Base-by-base conservation (phyloP, 768 basidiomycete genomes). In the Russula foetens region DNA sequence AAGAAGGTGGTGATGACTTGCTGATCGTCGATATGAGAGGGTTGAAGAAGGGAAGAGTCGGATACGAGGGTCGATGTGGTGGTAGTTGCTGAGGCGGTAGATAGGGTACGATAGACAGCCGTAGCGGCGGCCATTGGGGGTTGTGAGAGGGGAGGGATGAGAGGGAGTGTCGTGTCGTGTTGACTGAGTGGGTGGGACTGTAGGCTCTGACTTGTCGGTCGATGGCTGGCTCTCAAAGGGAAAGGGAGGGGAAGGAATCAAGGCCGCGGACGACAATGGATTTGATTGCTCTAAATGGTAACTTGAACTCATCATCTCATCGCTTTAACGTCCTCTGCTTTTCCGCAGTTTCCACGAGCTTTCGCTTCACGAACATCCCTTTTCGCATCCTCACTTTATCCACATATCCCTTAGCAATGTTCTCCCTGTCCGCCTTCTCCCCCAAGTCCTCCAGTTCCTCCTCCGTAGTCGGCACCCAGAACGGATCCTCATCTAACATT, bases 401-500 rank as follows among this genome's bases (percentile, higher is more conserved):
- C 85, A 97, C 88, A 66, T 98, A 98, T 19, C 76, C 81, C 68
- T 93, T 93, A 0, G 96, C 97, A n/a, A 98, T 75, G 72, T 99
- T 99, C 12, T 83, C 81, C 53, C 91, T 78, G 70, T 98, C 97
- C 0, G 96, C 86, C 72, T 98, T 98, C 71, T 96, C 93, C 48
- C 97, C 97, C 11, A 99, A 77, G 71, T 98, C 96, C 71, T 98
- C 96, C 43, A 98, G 76, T 65, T 98, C 96, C 69, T 97, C 95
- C 68, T 94, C 91, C 0, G 96, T 98, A 19, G 92, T 94, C 0
- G 95, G 95, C 3, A 97, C 93, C 95, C 95, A 98, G 76, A 94
- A 98, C 7, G 95, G 95, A 76, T 98, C 92, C 66, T 86, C 84
- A 71, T 96, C 92, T 24, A 98, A 79, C 68, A 96, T 79, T 71